Evolutionary conservation across 2,329 filamentous ascomycete species (phyloP).

Genomic region (Immersiporthe knoxdaviesiana): DNA sequence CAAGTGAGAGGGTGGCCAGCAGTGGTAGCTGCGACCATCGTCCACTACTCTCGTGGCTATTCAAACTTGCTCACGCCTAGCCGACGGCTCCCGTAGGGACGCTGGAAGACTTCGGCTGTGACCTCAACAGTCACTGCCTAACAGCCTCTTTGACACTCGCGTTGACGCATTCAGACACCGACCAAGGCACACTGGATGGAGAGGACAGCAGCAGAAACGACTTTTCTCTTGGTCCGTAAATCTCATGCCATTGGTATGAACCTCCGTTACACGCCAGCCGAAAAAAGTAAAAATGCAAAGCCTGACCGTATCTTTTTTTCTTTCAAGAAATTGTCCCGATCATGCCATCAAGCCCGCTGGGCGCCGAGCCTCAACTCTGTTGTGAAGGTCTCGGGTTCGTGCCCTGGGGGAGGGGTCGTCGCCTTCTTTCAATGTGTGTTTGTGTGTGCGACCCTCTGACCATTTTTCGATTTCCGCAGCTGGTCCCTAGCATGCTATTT

Average conservation of each 20-base stretch:
- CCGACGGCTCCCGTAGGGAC: neutral
- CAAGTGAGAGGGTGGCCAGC: too few relatives aligned
- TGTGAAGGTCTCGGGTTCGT: conserved; percentile 27
- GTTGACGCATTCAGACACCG: too few relatives aligned
- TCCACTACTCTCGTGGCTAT: neutral
- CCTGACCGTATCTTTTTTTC: conserved; percentile 27
- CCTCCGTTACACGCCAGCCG: conserved; percentile 40
- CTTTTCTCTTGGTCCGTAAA: conserved; percentile 28
- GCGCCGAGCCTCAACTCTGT: conserved; percentile 36
- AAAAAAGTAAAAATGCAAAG: conserved; percentile 36
- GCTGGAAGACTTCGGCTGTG: neutral
- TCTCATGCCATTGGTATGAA: conserved; percentile 42
- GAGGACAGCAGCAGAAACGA: neutral
- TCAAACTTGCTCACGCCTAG: neutral
- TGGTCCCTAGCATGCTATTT: conserved; percentile 28
- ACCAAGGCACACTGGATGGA: neutral
- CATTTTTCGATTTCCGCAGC: conserved; percentile 26
- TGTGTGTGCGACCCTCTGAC: conserved; percentile 31
- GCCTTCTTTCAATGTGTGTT: conserved; percentile 7
- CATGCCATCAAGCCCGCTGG: conserved; percentile 36
- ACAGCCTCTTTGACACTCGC: neutral
- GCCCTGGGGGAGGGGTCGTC: conserved; percentile 19
- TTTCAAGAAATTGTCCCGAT: conserved; percentile 21
- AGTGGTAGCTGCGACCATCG: too few relatives aligned
- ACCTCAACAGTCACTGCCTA: too few relatives aligned